Conservation (phyloP, 2,329 filamentous ascomycete species). For the Colletotrichum karsti region DNA sequence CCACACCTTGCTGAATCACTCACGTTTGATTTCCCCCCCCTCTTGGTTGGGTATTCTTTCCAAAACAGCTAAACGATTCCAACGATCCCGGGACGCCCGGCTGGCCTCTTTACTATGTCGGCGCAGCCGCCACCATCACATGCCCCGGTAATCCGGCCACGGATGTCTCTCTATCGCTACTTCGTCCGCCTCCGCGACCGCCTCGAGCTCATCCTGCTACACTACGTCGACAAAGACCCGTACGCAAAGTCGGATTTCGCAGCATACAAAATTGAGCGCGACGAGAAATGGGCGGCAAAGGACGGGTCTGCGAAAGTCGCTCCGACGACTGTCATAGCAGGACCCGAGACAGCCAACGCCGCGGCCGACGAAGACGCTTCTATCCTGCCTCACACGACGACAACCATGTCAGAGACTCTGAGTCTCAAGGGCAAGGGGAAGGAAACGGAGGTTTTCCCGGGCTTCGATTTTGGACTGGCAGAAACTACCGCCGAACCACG, state of each 20-base stretch:
- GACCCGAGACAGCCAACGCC: not conserved
- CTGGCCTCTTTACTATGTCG: not conserved
- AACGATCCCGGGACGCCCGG: too few species aligned
- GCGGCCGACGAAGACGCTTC: not conserved
- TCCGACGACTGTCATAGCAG: not conserved
- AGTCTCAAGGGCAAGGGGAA: not conserved
- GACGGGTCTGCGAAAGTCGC: not conserved
- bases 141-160: not conserved
- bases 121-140: not conserved
- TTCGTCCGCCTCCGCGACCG: constrained; percentile 22
- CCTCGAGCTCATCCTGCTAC: constrained; percentile 17
- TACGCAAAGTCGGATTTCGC: not conserved
- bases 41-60: too few species aligned
- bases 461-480: not conserved
- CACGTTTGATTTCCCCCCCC: too few species aligned
- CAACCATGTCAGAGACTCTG: not conserved
- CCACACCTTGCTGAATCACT: too few species aligned
- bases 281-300: constrained; percentile 1
- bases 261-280: not conserved
- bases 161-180: constrained; percentile 3
- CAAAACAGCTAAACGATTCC: too few species aligned
- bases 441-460: not conserved
- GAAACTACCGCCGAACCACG: not conserved
- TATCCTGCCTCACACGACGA: not conserved
- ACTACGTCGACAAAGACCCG: constrained; percentile 13